Conservation (phyloP, 2,329 filamentous ascomycete species). For the Fusarium sp. region DNA sequence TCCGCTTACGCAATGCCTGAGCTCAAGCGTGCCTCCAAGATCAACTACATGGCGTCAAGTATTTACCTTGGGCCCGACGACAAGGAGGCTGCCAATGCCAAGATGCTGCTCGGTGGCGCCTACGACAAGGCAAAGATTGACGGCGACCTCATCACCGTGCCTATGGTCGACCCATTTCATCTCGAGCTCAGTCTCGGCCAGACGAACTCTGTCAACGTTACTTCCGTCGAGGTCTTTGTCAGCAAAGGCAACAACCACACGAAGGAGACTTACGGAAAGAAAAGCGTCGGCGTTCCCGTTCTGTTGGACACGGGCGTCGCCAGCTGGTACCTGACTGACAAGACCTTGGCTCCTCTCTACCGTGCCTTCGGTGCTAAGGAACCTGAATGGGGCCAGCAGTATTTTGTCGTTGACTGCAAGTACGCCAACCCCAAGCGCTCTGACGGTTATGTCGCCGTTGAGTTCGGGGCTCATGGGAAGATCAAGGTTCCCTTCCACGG, state of each 20-base stretch:
- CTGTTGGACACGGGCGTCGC: not conserved
- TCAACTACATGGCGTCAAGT: not conserved
- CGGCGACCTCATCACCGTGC: not conserved
- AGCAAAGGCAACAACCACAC: not conserved
- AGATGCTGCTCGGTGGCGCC: not conserved
- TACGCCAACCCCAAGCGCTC: not conserved
- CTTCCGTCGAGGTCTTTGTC: not conserved
- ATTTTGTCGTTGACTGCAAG: constrained; percentile 1
- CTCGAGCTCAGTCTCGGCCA: not conserved
- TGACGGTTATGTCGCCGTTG: not conserved
- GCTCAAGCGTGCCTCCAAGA: constrained; percentile 4
- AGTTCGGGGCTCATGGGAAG: not conserved
- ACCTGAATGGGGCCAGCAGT: not conserved
- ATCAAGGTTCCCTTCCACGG: constrained; percentile 2
- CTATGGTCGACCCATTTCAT: not conserved
- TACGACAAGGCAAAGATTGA: constrained; percentile 11
- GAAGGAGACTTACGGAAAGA: not conserved
- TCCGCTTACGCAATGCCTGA: not conserved
- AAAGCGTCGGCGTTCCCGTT: not conserved
- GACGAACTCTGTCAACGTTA: not conserved
- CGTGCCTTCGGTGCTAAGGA: not conserved
- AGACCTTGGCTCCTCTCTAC: not conserved
- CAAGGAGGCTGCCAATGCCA: not conserved
- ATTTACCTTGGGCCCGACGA: constrained; percentile 2
- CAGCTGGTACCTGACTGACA: not conserved